Evolutionary conservation across 1,284 basidiomycete genomes (phyloP), one percentile per base, ranked within the genome.

Genomic region (Xanthoconium separans): DNA sequence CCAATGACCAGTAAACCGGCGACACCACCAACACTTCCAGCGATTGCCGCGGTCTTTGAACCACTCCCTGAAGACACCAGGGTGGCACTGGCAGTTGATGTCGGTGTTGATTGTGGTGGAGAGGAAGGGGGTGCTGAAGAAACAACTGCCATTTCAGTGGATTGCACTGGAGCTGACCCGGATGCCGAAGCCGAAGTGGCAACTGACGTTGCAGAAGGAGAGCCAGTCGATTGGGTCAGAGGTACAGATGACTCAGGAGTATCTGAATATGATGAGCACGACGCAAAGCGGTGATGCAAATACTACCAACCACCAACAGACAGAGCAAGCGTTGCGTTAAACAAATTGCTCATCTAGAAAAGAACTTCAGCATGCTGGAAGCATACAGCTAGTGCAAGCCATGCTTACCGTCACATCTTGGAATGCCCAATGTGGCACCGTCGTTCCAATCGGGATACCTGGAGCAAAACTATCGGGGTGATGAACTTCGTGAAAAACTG

Each of bases 21-120:
- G 6, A 74, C 47, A 27, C 70, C 77, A 33, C 77, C 77, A 11
- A 76, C 69, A 16, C 75, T 75, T 8, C 63, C 71, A 1, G 65
- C 70, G 13, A 69, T 71, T 7, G 66, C 65, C 6, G 53, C 70
- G 0, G 56, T 46, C 20, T 59, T 51, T 13, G 58, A 55, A 10
- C 16, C 55, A 2, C 16, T 56, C 1, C 2, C 44, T 8, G 4
- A 50, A 4, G 11, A 54, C 0, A 36, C 0, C 13, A 8, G 22
- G 8, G 6, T 2, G 6, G 27, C 1, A 8, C n/a, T n/a, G n/a
- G 20, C 10, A 18, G 61, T 60, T 24, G 51, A 41, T 39, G 60
- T 47, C 11, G 46, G 56, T 7, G 57, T 36, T 22, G 22, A 22
- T 22, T 22, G 22, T 22, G 22, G 3, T 22, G 22, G 22, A 22